A percentile compares a stretch with the other conserved stretches of the same genome.
Conservation (phyloP, 106 monocot species). For the Hemerocallis citrina region DNA sequence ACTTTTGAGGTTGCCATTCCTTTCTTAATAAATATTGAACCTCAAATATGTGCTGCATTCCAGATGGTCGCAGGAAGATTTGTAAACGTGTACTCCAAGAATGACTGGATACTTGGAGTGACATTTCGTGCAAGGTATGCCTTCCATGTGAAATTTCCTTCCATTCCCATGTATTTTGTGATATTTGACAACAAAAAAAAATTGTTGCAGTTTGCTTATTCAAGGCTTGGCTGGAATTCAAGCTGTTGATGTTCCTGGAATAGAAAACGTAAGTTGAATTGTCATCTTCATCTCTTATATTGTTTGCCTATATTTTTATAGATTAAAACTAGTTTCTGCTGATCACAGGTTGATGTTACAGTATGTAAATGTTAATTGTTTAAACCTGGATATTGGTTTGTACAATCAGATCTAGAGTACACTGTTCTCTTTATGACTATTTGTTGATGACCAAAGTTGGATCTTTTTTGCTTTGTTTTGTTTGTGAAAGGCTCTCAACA, state of each 20-base stretch:
- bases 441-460: too few species aligned
- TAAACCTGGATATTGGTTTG: too few species aligned
- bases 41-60: not conserved
- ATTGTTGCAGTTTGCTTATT: slow-evolving; percentile 56
- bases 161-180: not conserved
- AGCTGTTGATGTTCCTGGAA: slow-evolving; percentile 51
- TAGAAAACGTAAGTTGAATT: slow-evolving; percentile 45
- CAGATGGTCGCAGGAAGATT: slow-evolving; percentile 85
- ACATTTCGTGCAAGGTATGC: slow-evolving; percentile 77
- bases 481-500: too few species aligned
- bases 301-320: too few species aligned
- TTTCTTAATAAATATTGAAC: not conserved
- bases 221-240: slow-evolving; percentile 84
- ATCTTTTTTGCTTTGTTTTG: too few species aligned
- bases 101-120: slow-evolving; percentile 77
- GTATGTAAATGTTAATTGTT: too few species aligned
- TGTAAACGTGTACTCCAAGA: slow-evolving; percentile 59
- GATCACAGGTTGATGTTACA: too few species aligned
- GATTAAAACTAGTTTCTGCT: too few species aligned
- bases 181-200: too few species aligned
- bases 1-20: too few species aligned
- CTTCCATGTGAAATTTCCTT: not conserved
- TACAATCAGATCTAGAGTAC: too few species aligned
- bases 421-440: too few species aligned
- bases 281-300: not conserved